Evolutionary conservation across 2,329 filamentous ascomycete species (phyloP), one percentile per base, ranked within the genome.

Genomic region (Lecanicillium sp.): DNA sequence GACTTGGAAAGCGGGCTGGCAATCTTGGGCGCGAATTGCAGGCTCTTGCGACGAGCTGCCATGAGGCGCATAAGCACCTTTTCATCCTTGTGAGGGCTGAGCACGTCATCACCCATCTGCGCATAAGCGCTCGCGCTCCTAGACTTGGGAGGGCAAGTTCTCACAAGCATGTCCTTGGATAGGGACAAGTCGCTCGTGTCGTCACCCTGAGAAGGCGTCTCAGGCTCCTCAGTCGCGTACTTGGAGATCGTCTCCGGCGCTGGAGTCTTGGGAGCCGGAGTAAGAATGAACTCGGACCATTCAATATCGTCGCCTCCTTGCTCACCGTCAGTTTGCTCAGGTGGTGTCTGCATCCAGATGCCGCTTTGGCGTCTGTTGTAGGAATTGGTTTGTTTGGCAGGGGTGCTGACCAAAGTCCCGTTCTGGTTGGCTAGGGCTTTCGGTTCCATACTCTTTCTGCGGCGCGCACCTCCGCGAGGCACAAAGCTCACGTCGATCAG

Each of bases 401-500:
- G 63, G 17, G 62, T 65, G 38, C 60, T 68, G 20, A 84, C 69
- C 0, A 86, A 68, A 1, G 73, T 81, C 37, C 83, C 83, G 53
- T 88, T 87, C 52, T 80, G 60, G 56, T 88, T 87, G 49, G 79
- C 75, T 19, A 90, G 66, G 2, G 81, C 78, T 55, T 77, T 81
- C 11, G 87, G 86, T 62, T 90, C 86, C 84, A 91, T 90, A 56
- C 82, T 87, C 73, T 89, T 90, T 45, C 87, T 78, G 43, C 86
- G 80, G 47, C 85, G 82, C 42, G 77, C 77, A 8, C 84, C 84
- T 15, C 85, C 84, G 2, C 86, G 83, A 15, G 86, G 84, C 27
- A 86, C 67, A 36, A 81, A 68, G 2, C 76, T 73, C 24, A 81
- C 81, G 63, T 90, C 84, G 37, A 90, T 78, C 38, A 75, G 72